Evolutionary conservation across 2,329 filamentous ascomycete genomes (phyloP), one percentile per base, ranked within the genome.

Genomic region (Cercospora sp.): DNA sequence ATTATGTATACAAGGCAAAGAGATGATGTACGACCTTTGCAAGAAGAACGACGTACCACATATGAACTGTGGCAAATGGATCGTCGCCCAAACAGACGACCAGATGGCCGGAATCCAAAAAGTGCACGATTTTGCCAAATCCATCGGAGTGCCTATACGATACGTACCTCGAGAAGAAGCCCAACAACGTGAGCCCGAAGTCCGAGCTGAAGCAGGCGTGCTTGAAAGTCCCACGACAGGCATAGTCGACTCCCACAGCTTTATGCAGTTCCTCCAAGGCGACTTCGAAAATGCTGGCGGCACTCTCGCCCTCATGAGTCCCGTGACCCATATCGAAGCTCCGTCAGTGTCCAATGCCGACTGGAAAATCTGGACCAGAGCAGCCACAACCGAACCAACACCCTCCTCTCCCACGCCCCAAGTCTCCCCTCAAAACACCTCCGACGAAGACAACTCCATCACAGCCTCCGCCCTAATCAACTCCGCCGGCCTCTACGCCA

Each of bases 221-320:
- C 86, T 98, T n/a, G 93, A 96, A 79, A 92, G 89, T 71, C 87
- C 91, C 0, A 90, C 89, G 0, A 98, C 94, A 0, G 95, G 95
- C 1, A 98, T 99, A 73, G 84, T 99, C 4, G 94, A 98, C 78
- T 91, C 87, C 4, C 94, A 99, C 77, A 84, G 87, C 0, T 84
- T 94, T 63, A 98, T 98, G 94, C 83, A 90, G 39, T 90, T 87
- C 74, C 83, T 99, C 16, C 87, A 90, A 69, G 93, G 90, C 2
- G 84, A 88, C 55, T 91, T 97, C 66, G 90, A 94, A 77, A 87
- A 95, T 8, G 82, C 82, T 0, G 93, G 93, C 23, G 94, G 93
- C 0, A 87, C 91, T 18, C 83, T 90, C 33, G 92, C 92, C 1
- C 85, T 95, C 16, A 84, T 87, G 63, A 91, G 90, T 1, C 77